Evolutionary conservation across 176 grass and related monocot species (phyloP).

Genomic region (Cenchrus fungigraminus): DNA sequence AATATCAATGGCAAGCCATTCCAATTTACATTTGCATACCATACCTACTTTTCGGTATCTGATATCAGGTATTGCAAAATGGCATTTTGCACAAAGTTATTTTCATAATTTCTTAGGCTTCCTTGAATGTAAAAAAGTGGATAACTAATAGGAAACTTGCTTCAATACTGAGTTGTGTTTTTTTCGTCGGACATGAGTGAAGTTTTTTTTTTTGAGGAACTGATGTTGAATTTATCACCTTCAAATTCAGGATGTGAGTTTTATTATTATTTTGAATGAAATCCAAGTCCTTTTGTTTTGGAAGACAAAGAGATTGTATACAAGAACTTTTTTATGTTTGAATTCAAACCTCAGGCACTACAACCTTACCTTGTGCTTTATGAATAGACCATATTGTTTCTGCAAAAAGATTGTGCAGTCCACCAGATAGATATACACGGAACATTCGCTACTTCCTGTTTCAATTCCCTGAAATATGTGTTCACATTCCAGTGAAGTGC

Average conservation of each 20-base stretch:
- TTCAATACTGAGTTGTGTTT: not conserved
- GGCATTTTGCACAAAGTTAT: not conserved
- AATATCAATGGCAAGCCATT: slow-evolving; percentile 80
- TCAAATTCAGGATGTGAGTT: not conserved
- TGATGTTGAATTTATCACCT: slow-evolving; percentile 5
- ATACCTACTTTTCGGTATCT: slow-evolving; percentile 78
- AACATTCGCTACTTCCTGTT: slow-evolving; percentile 16
- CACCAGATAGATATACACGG: slow-evolving; percentile 22
- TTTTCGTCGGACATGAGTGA: too few relatives aligned
- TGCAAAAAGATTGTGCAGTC: not conserved
- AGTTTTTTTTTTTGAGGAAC: too few relatives aligned
- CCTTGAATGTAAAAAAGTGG: slow-evolving; percentile 9
- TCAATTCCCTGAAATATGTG: slow-evolving; percentile 9
- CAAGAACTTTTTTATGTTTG: not conserved
- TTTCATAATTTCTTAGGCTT: not conserved
- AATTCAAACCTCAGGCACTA: not conserved
- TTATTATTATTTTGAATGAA: not conserved
- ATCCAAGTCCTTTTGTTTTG: not conserved
- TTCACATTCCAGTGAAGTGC: slow-evolving; percentile 72
- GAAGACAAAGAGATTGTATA: not conserved
- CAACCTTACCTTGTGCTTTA: not conserved
- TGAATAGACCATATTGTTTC: not conserved
- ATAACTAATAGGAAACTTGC: not conserved
- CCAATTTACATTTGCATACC: slow-evolving; percentile 81
- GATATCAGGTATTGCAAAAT: slow-evolving; percentile 72